Base-by-base conservation (phyloP, 2,329 filamentous ascomycete genomes). In the Dothistroma pini region DNA sequence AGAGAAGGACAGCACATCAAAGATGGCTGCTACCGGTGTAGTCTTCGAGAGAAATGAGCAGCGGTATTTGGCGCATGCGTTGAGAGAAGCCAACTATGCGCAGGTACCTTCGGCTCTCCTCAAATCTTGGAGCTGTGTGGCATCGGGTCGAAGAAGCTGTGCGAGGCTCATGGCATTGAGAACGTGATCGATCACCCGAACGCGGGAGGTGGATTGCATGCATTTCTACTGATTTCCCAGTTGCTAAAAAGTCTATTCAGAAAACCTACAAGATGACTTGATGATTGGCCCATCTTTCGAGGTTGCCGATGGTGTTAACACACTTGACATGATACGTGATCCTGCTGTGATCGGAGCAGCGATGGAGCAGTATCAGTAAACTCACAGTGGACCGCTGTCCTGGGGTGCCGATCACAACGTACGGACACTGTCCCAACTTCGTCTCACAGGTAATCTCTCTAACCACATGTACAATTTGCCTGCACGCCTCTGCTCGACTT, bases 81-180 rank as follows among this genome's bases (percentile, higher is more conserved):
- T 29, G n/a, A 60, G 56, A 57, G 86, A 88, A 66, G 78, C 88
- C 11, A 79, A 89, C 69, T 89, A 2, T 69, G 69, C 41, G 74
- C 72, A 29, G 75, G 76, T 9, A 72, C 70, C 2, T 70, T 76
- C 44, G 61, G 70, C 8, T 64, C 70, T 2, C 76, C 76, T n/a
- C 75, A 78, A 50, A 67, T 78, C 0, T 67, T 78, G 12, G 74
- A 76, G 70, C 63, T 77, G 34, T 77, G 74, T 6, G 77, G 76
- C 5, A 72, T 78, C 35, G 77, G 77, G 0, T 48, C 62, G 25
- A 19, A 49, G 8, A 34, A 41, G 1, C 8, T 65, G 10, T 58
- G 69, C 9, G 21, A 57, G 1, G 49, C 49, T 11, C 32, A 56
- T 31, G 62, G 60, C 2, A 68, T 72, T 31, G 16, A 62, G n/a